phyloP scores from a whole-genome alignment of 352 stramenopile genomes.

The Pythium utonaiense region DNA sequence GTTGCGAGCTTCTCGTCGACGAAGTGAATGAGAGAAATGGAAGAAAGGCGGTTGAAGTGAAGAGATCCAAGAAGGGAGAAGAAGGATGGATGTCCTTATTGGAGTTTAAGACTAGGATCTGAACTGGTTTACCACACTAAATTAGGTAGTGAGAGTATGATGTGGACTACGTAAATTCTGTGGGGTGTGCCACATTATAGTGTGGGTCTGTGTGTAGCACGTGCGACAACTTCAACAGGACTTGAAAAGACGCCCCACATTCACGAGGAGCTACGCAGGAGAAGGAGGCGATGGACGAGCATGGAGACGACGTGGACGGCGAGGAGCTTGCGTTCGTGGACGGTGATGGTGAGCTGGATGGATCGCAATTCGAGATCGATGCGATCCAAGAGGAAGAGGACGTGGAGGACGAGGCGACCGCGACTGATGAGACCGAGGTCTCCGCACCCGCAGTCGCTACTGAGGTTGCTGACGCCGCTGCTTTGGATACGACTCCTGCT shows the following conservation, averaged over 20 bases:
- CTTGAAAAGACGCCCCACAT: background rate
- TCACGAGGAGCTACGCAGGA: background rate
- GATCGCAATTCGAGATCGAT: conserved; percentile 10
- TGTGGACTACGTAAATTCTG: background rate
- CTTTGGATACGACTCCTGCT: too few relatives aligned
- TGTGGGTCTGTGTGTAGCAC: background rate
- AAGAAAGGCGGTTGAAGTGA: conserved; percentile 13
- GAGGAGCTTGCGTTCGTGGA: background rate
- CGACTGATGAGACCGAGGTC: background rate
- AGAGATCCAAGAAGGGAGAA: background rate
- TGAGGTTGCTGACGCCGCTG: too few relatives aligned
- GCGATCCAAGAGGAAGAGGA: conserved; percentile 16
- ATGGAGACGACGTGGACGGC: background rate
- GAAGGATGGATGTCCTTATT: background rate
- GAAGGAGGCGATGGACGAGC: too few relatives aligned
- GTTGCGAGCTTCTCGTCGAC: background rate
- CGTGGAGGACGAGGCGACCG: background rate
- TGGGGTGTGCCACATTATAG: background rate
- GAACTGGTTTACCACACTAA: background rate
- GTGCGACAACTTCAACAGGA: background rate
- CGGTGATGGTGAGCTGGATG: background rate
- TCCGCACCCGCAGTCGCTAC: too few relatives aligned
- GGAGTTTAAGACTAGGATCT: background rate
- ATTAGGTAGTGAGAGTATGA: too few relatives aligned
- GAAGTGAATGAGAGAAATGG: background rate